Conservation (phyloP, 2,329 filamentous ascomycete genomes). For the Thermoascus crustaceus region DNA sequence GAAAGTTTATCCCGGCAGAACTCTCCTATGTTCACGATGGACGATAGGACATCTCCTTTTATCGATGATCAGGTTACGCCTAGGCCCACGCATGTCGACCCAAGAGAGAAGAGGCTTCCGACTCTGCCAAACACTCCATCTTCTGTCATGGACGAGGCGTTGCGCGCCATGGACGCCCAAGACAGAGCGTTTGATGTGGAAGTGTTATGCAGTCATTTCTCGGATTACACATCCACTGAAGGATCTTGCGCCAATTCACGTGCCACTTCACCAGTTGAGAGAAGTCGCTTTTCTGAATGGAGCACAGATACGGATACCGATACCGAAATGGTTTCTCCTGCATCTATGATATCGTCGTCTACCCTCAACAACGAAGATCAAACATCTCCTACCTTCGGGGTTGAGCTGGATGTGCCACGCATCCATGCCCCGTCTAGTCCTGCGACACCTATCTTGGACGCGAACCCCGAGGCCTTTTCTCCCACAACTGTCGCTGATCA, state of each 20-base stretch:
- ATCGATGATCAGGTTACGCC: slow-evolving; percentile 13
- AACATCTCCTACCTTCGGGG: slow-evolving; percentile 14
- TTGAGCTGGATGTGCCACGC: no score
- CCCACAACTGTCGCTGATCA: slow-evolving; percentile 20
- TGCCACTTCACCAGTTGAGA: slow-evolving; percentile 22
- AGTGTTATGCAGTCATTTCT: slow-evolving; percentile 34
- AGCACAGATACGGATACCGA: slow-evolving; percentile 22
- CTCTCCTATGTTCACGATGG: slow-evolving; percentile 17
- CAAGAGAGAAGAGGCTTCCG: slow-evolving; percentile 34
- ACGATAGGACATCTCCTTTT: slow-evolving; percentile 6
- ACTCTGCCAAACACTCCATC: slow-evolving; percentile 40
- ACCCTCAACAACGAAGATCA: slow-evolving; percentile 21
- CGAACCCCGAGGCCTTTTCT: slow-evolving; percentile 21
- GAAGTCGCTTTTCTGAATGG: slow-evolving; percentile 35
- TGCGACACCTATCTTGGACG: slow-evolving; percentile 30
- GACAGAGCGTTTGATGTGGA: slow-evolving; percentile 26
- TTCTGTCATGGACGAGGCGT: slow-evolving; percentile 36
- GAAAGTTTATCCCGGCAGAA: slow-evolving; percentile 12
- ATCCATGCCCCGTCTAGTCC: no score
- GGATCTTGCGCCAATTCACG: slow-evolving; percentile 23
- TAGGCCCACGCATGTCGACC: slow-evolving; percentile 21
- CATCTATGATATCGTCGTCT: slow-evolving; percentile 29
- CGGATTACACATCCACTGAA: slow-evolving; percentile 29
- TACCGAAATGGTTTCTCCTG: slow-evolving; percentile 26
- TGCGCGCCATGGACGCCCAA: slow-evolving; percentile 26